Evolutionary conservation across 1,284 basidiomycete species (phyloP), one percentile per base, ranked within the genome.

Genomic region (Ustilago bromivora): DNA sequence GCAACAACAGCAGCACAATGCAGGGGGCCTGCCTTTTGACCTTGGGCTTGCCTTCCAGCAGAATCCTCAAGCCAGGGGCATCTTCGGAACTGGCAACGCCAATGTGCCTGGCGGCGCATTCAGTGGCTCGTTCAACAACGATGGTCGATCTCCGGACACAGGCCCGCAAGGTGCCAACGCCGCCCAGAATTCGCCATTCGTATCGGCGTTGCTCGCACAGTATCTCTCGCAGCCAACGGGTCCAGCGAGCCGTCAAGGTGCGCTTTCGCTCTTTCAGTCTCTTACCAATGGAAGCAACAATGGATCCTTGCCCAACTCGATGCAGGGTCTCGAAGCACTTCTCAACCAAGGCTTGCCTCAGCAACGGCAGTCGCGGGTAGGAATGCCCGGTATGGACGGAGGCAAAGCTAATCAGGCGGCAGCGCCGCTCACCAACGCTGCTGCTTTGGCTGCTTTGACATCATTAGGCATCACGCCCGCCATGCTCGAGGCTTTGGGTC

Each of bases 401-500:
- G 31, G 36, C 23, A 53, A 57, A 28, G 13, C 31, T 36, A 61
- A 62, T 13, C 51, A 63, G 15, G 23, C 65, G 23, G 35, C 65
- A 12, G 43, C 56, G 23, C 66, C 62, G 38, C 66, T 69, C 11
- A 66, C 56, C 40, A 73, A 77, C 36, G 70, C 75, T 28, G 70
- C 70, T 17, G 71, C 67, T 12, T 58, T 72, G 4, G 67, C 63
- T 31, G 75, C 75, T 23, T 38, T 73, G 41, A 73, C 67, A 13
- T 77, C 67, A 28, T 53, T 77, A 3, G 75, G 75, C 35, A 63
- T 77, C 52, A 70, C 67, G 3, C 67, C 71, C 1, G 61, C 67
- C 8, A 70, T 77, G 75, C 67, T 77, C 35, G 75, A 77, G 38
- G 75, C 75, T 5, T 36, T 77, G 10, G 75, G 71, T 3, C 71